Base-by-base conservation (phyloP, 768 basidiomycete genomes). In the Russula vinacea region DNA sequence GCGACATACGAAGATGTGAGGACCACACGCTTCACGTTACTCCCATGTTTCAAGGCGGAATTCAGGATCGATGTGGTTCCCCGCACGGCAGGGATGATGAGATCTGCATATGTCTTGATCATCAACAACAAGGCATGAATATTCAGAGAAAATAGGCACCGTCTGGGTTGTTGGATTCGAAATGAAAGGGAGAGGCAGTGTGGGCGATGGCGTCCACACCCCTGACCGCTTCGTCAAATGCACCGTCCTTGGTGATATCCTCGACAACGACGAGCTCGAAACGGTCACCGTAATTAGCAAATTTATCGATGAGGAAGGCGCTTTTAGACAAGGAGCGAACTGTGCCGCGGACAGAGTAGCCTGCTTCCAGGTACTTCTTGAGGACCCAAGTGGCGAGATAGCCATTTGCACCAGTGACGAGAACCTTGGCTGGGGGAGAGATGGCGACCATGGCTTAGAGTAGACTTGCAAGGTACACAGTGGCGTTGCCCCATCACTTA, bases 181-280 rank as follows among this genome's bases (percentile, higher is more conserved):
- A 64, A 57, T 80, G 75, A 69, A 85, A 79, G 0, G 89, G 88
- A 1, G 88, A 88, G 0, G 87, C 88, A 4, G 79, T 84, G 69
- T 90, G 90, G 45, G 77, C 80, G 55, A 94, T 83, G 0, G 81
- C 91, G 64, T 89, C 85, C 9, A 92, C 84, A 1, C 81, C 89
- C 72, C 85, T 83, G 62, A 92, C 87, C 1, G 85, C 90, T 58
- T 90, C 85, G 71, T 93, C 89, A 67, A 92, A 94, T 1, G 86
- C 88, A 10, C 76, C 55, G 49, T 83, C 83, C 75, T 78, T 71
- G 8, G 78, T 78, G 65, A 93, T 88, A 70, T 94, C 90, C 53
- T 83, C 79, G 0, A 93, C 89, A 29, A 90, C 74, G 19, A 82
- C 82, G 52, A 85, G 72, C 66, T 88, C 84, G 67, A 91, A 83